Percentiles rank a stretch among this genome's conserved stretches.
These are phyloP conservation scores for Aureobasidium mangrovei DNA, from an alignment of 2,329 filamentous ascomycete species.

Conservation along the genomic window DNA sequence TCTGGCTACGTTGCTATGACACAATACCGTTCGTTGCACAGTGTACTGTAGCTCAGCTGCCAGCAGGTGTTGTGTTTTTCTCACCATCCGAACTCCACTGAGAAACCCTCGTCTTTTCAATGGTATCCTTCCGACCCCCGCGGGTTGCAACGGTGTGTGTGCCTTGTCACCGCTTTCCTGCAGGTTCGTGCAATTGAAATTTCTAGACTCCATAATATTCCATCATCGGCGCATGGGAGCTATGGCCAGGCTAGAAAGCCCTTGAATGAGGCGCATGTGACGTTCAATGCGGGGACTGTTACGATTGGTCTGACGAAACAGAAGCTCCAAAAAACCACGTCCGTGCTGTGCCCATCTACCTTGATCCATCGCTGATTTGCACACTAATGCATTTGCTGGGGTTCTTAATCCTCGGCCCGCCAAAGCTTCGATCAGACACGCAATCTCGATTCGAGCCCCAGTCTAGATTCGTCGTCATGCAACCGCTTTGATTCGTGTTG, in stretches of 20 bases:
- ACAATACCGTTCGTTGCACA: not conserved
- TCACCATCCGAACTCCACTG: too few species aligned
- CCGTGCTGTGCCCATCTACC: not conserved
- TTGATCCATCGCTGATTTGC: slow-evolving; percentile 2
- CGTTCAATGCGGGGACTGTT: not conserved
- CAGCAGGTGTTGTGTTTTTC: too few species aligned
- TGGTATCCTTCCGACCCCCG: too few species aligned
- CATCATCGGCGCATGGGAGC: not conserved
- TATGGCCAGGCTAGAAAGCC: not conserved
- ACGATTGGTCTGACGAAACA: not conserved
- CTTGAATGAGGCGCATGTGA: not conserved
- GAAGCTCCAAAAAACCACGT: not conserved
- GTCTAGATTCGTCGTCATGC: not conserved
- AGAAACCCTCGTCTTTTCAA: too few species aligned
- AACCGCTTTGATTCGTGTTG: too few species aligned
- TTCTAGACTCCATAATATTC: too few species aligned
- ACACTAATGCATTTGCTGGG: not conserved
- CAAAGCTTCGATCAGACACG: slow-evolving; percentile 5
- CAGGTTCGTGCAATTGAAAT: too few species aligned
- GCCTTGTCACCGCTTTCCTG: too few species aligned
- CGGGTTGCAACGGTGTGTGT: too few species aligned
- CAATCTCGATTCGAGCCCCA: slow-evolving; percentile 1
- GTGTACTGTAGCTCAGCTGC: not conserved
- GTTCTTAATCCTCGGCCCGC: slow-evolving; percentile 6
- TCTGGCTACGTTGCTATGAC: slow-evolving; percentile 1